These are phyloP conservation scores for Phaeoacremonium minimum DNA, from an alignment of 2,329 filamentous ascomycete genomes.

Conservation along the genomic window DNA sequence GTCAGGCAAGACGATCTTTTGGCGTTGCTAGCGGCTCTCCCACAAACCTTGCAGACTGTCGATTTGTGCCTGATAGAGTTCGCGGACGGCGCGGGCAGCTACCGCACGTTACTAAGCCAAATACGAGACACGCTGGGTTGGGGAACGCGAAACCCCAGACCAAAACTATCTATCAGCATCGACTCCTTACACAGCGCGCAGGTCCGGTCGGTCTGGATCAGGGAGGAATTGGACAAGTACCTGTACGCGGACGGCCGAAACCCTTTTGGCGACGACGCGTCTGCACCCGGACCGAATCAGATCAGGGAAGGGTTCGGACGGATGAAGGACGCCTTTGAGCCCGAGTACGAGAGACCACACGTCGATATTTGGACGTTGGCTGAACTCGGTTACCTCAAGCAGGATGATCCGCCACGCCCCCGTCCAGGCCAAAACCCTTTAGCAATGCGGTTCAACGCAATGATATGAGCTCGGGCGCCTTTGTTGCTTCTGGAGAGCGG, in stretches of 20 bases:
- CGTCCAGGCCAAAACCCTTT: too few relatives aligned
- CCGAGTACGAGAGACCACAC: neutral
- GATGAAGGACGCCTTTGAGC: neutral
- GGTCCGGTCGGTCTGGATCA: neutral
- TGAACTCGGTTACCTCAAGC: neutral
- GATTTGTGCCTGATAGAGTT: constrained; percentile 19
- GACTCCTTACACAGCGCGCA: neutral
- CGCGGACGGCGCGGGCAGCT: constrained; percentile 1
- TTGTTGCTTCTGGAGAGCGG: too few relatives aligned
- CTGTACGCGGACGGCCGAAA: neutral
- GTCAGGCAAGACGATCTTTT: constrained; percentile 18
- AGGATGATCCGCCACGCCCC: too few relatives aligned
- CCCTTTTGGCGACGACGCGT: neutral
- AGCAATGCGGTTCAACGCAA: too few relatives aligned
- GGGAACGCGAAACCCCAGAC: neutral
- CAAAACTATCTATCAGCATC: neutral
- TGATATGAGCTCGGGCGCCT: too few relatives aligned
- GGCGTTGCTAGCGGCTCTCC: constrained; percentile 15
- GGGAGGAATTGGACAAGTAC: neutral
- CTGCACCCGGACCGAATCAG: neutral
- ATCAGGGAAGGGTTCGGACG: neutral
- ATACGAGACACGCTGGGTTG: constrained; percentile 1
- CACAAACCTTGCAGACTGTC: constrained; percentile 16
- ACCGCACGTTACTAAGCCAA: neutral
- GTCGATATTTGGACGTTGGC: neutral